phyloP scores from a whole-genome alignment of 176 grass and related monocot species.

The Secale cereale region DNA sequence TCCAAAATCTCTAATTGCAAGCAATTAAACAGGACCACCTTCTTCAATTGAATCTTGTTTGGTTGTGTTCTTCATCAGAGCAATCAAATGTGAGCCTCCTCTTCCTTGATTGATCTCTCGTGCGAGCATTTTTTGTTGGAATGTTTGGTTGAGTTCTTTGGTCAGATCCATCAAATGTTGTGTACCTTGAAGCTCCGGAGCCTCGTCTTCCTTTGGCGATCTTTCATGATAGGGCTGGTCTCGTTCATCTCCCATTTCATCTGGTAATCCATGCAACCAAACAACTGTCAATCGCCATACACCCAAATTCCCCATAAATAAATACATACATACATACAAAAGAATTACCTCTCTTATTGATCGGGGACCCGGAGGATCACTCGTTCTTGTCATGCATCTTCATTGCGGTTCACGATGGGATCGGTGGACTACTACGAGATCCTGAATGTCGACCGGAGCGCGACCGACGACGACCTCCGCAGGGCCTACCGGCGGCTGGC shows the following conservation, averaged over 20 bases:
- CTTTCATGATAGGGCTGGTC: neutral
- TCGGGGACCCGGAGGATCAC: neutral
- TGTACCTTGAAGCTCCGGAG: conserved; percentile 33
- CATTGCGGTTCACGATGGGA: conserved; percentile 9
- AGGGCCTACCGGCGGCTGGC: conserved; percentile 47
- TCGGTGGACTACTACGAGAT: conserved; percentile 47
- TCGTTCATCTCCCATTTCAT: conserved; percentile 41
- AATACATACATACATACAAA: too few relatives aligned
- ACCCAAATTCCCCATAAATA: neutral
- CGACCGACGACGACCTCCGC: conserved; percentile 48
- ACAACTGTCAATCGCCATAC: neutral
- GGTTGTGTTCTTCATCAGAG: neutral
- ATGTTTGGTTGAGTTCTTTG: neutral
- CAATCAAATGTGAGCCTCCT: neutral
- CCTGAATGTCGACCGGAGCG: conserved; percentile 30
- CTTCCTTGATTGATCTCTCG: too few relatives aligned
- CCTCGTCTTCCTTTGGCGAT: conserved; percentile 28
- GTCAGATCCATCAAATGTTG: conserved; percentile 18
- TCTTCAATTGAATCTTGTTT: neutral
- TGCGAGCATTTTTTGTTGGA: neutral
- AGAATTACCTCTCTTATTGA: neutral
- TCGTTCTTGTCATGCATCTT: conserved; percentile 32
- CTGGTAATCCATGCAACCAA: conserved; percentile 20
- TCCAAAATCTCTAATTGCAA: neutral
- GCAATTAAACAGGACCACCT: neutral